Evolutionary conservation across 1,139 yeast species (phyloP), one percentile per base, ranked within the genome.

Genomic region (Geotrichum klebahnii): DNA sequence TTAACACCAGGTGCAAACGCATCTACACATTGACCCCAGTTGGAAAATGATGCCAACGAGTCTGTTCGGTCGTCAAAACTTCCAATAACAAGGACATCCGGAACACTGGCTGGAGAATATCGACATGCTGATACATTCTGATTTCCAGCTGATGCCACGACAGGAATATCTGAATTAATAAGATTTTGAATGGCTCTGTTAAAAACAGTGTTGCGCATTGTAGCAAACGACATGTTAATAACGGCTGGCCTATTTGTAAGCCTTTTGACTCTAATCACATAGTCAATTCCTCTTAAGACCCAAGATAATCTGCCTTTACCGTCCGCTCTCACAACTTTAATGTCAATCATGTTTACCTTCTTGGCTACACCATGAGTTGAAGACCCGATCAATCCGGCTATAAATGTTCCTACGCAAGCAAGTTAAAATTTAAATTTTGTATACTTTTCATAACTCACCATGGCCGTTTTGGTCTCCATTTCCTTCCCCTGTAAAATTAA

Each of bases 91-190:
- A 87, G 79, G 0, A 89, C 92, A 37, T 71, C 71, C 1, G 70
- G 69, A 0, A 94, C 81, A 36, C 89, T 80, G 0, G 94, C 92
- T 0, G 96, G 96, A 46, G 94, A 84, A 10, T 83, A 78, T 55
- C 75, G 65, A 62, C 96, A 88, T 0, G 96, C 94, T 62, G 87
- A 80, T 16, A 77, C 67, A 59, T 84, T 82, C 33, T 83, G 75
- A 64, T 89, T 89, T 1, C 97, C 97, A 0, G 96, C 96, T 0
- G 96, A 96, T 2, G 77, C 94, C n/a, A 87, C 87, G 23, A 87
- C 74, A 0, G 88, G 79, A 36, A 89, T 63, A 0, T 95, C 96
- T 10, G 83, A 74, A 12, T 78, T 74, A 8, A 73, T 72, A 0
- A 92, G 88, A 16, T 85, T 90, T 52, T 77, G 76, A 1, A 89